A percentile compares a stretch with the other conserved stretches of the same genome.
Conservation (phyloP, 495 filamentous ascomycete genomes). For the Penicillium lagena region DNA sequence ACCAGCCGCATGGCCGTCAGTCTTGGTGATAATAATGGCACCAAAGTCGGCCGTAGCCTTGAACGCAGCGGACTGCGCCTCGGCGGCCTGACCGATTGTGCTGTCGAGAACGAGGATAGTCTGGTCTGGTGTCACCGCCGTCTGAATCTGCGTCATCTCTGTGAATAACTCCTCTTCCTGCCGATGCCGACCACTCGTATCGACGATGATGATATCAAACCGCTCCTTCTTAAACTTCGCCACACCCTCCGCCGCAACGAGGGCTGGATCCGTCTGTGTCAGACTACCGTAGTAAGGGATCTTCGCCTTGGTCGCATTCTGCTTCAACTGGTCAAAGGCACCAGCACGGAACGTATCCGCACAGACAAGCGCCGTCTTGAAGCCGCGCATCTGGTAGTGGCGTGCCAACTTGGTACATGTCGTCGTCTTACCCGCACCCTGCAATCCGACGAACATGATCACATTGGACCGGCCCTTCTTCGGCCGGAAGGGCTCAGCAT, state of each 20-base stretch:
- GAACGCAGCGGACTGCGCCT: constrained; percentile 92
- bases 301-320: constrained; percentile 97
- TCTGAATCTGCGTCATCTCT: constrained; percentile 97
- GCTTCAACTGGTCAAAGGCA: constrained; percentile 97
- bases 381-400: constrained; percentile 89
- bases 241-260: constrained; percentile 89
- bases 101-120: constrained; percentile 98
- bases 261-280: constrained; percentile 91
- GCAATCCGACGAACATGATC: constrained; percentile 98
- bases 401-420: constrained; percentile 96
- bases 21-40: constrained; percentile 98
- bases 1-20: constrained; percentile 89
- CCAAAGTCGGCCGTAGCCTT: constrained; percentile 97
- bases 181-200: constrained; percentile 88
- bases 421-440: constrained; percentile 96
- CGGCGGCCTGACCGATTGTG: constrained; percentile 91
- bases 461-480: constrained; percentile 95
- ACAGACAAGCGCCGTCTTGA: constrained; percentile 92
- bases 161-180: constrained; percentile 94
- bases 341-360: constrained; percentile 98
- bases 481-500: constrained; percentile 91
- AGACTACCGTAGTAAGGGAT: constrained; percentile 97
- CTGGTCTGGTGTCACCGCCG: constrained; percentile 86
- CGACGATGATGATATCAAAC: constrained; percentile 98
- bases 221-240: constrained; percentile 98